Evolutionary conservation across 345 rosid species (phyloP), one percentile per base, ranked within the genome.

Genomic region (Aquilaria sinensis): DNA sequence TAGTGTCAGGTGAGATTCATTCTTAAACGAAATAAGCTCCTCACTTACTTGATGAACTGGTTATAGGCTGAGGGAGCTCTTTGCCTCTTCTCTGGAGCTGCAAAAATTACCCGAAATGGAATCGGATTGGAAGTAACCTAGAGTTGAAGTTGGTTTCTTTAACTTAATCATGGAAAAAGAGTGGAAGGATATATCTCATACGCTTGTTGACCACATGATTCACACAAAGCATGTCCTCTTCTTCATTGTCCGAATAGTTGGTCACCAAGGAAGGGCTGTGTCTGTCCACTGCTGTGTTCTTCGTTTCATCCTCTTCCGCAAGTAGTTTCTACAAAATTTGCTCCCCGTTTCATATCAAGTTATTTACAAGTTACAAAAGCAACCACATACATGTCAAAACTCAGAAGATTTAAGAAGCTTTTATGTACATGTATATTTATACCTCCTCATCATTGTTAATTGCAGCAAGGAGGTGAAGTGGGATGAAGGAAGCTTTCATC

Each of bases 21-120:
- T 37, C 43, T 1, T 37, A 37, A 37, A 37, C 43, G 8, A 37
- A 37, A 37, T 5, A 34, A 16, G n/a, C 34, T 34, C 9, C 13
- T 43, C 34, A 45, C 70, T 80, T 84, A 91, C 99, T 91, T 95
- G 83, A 95, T 95, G 86, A 95, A 95, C 63, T 85, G 74, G 63
- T 95, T 91, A 65, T 95, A 95, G 56, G 97, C 96, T 12, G 98
- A 88, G 68, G 98, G 98, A 71, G 96, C 96, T 80, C 99, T 80
- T 72, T 87, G 99, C 64, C 99, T 83, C 75, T 83, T 95, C 92
- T 91, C 96, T 14, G 98, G 98, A 2, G 99, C 99, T 95, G 75
- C 49, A 57, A 13, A 73, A 61, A 47, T 54, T 29, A 52, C 49
- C 31, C 43, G 7, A 37, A 1, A 57, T 4, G 23, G 47, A 16